These are phyloP conservation scores for Daedalea quercina DNA, from an alignment of 768 basidiomycete genomes.

Conservation along the genomic window DNA sequence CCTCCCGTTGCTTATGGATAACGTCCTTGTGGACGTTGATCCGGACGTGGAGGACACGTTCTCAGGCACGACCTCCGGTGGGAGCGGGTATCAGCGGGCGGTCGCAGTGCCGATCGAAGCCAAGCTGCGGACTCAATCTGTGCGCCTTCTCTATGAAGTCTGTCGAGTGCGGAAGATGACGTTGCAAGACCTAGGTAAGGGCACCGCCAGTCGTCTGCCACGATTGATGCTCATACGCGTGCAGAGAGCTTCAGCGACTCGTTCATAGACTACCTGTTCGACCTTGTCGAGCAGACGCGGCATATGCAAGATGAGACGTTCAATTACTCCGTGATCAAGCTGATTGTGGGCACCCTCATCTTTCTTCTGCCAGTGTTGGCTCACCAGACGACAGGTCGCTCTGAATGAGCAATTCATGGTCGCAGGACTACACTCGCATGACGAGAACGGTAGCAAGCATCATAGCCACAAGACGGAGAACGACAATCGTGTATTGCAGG, in stretches of 20 bases:
- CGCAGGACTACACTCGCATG: slow-evolving; percentile 43
- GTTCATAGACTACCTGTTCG: slow-evolving; percentile 87
- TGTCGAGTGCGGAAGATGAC: slow-evolving; percentile 85
- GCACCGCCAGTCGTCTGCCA: not conserved
- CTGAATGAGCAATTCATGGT: slow-evolving; percentile 99
- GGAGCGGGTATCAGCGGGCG: slow-evolving; percentile 31
- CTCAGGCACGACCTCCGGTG: slow-evolving; percentile 32
- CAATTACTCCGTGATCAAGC: slow-evolving; percentile 93
- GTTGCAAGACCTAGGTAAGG: slow-evolving; percentile 71
- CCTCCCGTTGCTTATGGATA: slow-evolving; percentile 78
- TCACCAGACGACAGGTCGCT: slow-evolving; percentile 52
- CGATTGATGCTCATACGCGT: not conserved
- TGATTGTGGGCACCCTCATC: slow-evolving; percentile 56
- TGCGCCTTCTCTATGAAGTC: slow-evolving; percentile 84
- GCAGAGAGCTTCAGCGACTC: slow-evolving; percentile 72
- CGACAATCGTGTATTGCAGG: slow-evolving; percentile 74
- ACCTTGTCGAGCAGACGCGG: slow-evolving; percentile 89
- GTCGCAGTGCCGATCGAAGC: slow-evolving; percentile 72
- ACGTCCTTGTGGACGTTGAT: slow-evolving; percentile 77
- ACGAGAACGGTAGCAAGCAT: slow-evolving; percentile 9
- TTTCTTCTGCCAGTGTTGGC: not conserved
- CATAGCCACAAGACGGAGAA: slow-evolving; percentile 27
- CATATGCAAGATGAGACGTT: slow-evolving; percentile 85
- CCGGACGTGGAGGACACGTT: slow-evolving; percentile 60
- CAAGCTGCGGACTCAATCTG: slow-evolving; percentile 64